Conservation (phyloP, 1,139 yeast genomes). For the Saccharomyces hybrid region DNA sequence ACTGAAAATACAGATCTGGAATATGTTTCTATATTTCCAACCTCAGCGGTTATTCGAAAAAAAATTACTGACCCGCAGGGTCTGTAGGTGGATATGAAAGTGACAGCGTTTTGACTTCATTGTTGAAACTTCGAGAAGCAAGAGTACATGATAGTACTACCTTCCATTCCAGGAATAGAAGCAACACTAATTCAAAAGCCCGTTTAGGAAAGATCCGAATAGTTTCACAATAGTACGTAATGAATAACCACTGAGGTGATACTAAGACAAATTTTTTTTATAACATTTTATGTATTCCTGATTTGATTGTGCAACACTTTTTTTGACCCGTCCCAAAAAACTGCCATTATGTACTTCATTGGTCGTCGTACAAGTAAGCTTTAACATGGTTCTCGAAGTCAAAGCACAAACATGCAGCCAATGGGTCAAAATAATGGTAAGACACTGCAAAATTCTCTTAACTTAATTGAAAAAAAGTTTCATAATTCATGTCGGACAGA, state of each 20-base stretch:
- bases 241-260: not conserved
- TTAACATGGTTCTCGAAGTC: not conserved
- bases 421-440: not conserved
- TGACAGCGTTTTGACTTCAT: not conserved
- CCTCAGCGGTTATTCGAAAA: not conserved
- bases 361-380: not conserved
- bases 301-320: not conserved
- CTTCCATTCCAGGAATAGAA: not conserved
- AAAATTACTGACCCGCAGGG: not conserved
- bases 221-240: not conserved
- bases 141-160: not conserved
- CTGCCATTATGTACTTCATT: not conserved
- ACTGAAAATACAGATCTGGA: not conserved
- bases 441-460: not conserved
- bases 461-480: not conserved
- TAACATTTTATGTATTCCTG: not conserved
- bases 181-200: not conserved
- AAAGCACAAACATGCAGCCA: not conserved
- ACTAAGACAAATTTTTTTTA: no score
- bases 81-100: not conserved
- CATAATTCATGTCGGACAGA: not conserved
- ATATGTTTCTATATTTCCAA: not conserved
- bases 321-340: not conserved
- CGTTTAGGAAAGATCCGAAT: not conserved
- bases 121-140: not conserved